phyloP scores from a whole-genome alignment of 345 rosid species.

The Balakata baccata region DNA sequence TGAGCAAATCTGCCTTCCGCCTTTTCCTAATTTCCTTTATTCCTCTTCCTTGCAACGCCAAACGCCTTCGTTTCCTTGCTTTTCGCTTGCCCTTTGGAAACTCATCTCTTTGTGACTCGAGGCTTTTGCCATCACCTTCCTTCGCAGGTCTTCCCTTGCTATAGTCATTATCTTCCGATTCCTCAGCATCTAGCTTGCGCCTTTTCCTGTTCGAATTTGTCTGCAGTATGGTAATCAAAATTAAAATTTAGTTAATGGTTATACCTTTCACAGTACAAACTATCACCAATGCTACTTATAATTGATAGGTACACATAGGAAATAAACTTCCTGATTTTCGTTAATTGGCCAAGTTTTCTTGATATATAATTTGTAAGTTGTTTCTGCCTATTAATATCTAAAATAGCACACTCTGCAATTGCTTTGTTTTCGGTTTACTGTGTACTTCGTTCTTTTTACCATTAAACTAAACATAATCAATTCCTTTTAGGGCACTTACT shows the following conservation, averaged over 20 bases:
- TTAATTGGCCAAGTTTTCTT: not conserved
- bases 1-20: slow-evolving; percentile 42
- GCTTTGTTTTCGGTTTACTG: not conserved
- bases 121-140: slow-evolving; percentile 46
- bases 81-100: slow-evolving; percentile 92
- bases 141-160: slow-evolving; percentile 39
- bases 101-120: slow-evolving; percentile 70
- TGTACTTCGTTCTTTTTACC: not conserved
- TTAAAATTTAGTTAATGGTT: not conserved
- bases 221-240: slow-evolving; percentile 35
- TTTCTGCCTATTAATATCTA: not conserved
- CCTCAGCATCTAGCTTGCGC: slow-evolving; percentile 73
- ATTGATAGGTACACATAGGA: not conserved
- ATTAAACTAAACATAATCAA: not conserved
- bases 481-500: not conserved
- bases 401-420: not conserved
- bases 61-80: slow-evolving; percentile 76
- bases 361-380: not conserved
- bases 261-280: not conserved
- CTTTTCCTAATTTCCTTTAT: slow-evolving; percentile 61
- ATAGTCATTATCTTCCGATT: slow-evolving; percentile 58
- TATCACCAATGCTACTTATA: not conserved
- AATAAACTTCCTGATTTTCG: not conserved
- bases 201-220: slow-evolving; percentile 80
- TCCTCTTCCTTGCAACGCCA: slow-evolving; percentile 76